Percentiles rank a stretch among this genome's conserved stretches.
phyloP scores from a whole-genome alignment of 1,284 basidiomycete species.

The Exobasidium cylindrosporum region DNA sequence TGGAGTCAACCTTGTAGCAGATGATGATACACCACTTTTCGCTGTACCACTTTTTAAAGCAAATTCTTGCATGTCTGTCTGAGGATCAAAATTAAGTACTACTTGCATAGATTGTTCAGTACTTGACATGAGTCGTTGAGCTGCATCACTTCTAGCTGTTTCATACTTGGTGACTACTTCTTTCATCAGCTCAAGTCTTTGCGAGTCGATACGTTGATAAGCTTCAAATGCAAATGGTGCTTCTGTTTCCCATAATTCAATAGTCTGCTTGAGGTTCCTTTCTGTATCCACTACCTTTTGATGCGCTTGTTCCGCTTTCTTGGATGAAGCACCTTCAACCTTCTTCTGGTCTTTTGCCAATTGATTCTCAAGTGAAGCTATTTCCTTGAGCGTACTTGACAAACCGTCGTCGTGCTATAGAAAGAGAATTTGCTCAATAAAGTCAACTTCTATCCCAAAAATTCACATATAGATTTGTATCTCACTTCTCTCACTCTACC shows the following conservation, averaged over 20 bases:
- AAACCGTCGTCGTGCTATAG: slow-evolving; percentile 42
- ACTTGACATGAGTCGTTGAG: slow-evolving; percentile 36
- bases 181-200: slow-evolving; percentile 45
- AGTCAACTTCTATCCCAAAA: no score
- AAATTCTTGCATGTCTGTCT: slow-evolving; percentile 47
- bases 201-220: slow-evolving; percentile 45
- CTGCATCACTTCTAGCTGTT: slow-evolving; percentile 44
- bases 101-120: slow-evolving; percentile 48
- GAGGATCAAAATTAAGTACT: slow-evolving; percentile 37
- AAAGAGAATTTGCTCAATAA: no score
- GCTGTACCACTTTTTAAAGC: slow-evolving; percentile 31
- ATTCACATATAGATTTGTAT: slow-evolving; percentile 15
- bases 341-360: slow-evolving; percentile 50
- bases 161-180: slow-evolving; percentile 46
- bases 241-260: slow-evolving; percentile 41
- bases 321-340: slow-evolving; percentile 40
- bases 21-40: not conserved
- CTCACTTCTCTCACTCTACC: slow-evolving; percentile 21
- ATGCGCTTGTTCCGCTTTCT: slow-evolving; percentile 37
- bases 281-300: slow-evolving; percentile 42
- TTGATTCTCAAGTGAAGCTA: slow-evolving; percentile 47
- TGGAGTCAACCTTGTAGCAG: not conserved
- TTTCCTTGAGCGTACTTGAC: slow-evolving; percentile 38
- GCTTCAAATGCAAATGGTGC: slow-evolving; percentile 40
- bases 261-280: slow-evolving; percentile 30